Evolutionary conservation across 2,329 filamentous ascomycete species (phyloP).

Genomic region (Paracoccidioides brasiliensis): DNA sequence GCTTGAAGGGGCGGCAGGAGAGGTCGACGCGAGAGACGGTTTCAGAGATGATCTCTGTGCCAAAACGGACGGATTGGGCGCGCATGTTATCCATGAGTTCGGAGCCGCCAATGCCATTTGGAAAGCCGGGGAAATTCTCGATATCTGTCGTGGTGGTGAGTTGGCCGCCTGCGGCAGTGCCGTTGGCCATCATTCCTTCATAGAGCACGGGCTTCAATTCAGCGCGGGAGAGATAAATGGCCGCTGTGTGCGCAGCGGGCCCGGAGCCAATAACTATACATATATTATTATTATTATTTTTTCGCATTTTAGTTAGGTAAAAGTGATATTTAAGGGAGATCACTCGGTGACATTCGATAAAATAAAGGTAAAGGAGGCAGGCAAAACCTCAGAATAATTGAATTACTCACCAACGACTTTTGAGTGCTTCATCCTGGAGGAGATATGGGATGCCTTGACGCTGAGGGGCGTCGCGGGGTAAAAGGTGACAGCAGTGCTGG

Average conservation of each 20-base stretch:
- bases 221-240: conserved; percentile 87
- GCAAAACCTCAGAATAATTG: not conserved
- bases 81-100: conserved; percentile 95
- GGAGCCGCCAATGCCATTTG: conserved; percentile 70
- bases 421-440: conserved; percentile 64
- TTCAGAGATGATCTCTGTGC: conserved; percentile 84
- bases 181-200: conserved; percentile 95
- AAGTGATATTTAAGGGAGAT: conserved; percentile 1
- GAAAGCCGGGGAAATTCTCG: conserved; percentile 96
- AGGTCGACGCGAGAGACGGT: conserved; percentile 84
- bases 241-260: conserved; percentile 92
- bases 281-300: too few relatives aligned
- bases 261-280: conserved; percentile 80
- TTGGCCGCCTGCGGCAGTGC: conserved; percentile 90
- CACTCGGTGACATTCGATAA: not conserved
- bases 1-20: conserved; percentile 72
- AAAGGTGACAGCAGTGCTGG: conserved; percentile 19
- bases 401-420: conserved; percentile 68
- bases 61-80: conserved; percentile 79
- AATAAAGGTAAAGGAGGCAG: not conserved
- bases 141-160: conserved; percentile 96
- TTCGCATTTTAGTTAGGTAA: conserved; percentile 13
- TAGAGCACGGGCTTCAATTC: conserved; percentile 92
- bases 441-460: conserved; percentile 23
- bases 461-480: conserved; percentile 27